Evolutionary conservation across 208 protist species (phyloP).

Genomic region (Leishmania aethiopica): DNA sequence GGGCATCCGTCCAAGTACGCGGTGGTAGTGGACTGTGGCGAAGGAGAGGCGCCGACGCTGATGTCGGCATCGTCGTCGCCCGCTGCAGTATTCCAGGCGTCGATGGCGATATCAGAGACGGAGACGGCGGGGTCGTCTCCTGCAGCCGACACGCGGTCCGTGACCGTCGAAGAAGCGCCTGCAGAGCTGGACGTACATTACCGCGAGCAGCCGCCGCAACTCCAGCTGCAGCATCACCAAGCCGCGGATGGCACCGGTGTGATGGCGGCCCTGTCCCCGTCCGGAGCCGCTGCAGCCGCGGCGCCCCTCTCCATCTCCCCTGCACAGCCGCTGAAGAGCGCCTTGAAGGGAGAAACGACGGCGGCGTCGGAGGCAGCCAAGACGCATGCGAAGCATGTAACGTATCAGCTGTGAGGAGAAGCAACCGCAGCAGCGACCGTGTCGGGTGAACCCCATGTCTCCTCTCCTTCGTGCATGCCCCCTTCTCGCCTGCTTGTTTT

Average conservation of each 20-base stretch:
- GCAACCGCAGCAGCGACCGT: background rate
- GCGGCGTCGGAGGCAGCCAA: slow-evolving; percentile 6
- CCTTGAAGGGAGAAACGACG: slow-evolving; percentile 23
- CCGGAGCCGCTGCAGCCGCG: background rate
- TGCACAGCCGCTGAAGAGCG: slow-evolving; percentile 27
- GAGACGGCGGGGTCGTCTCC: background rate
- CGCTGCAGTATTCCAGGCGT: slow-evolving; percentile 5
- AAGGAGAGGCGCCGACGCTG: slow-evolving; percentile 29
- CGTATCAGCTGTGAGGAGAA: slow-evolving; percentile 29
- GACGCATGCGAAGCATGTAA: slow-evolving; percentile 33
- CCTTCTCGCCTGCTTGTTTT: background rate
- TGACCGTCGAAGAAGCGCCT: background rate
- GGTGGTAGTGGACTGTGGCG: slow-evolving; percentile 79
- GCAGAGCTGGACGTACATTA: background rate
- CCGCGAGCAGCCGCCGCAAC: background rate
- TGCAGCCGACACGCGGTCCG: background rate
- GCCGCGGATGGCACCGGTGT: background rate
- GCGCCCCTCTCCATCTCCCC: background rate
- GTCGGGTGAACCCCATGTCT: background rate
- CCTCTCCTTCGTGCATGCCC: background rate
- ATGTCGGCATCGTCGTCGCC: slow-evolving; percentile 1
- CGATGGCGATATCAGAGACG: slow-evolving; percentile 6
- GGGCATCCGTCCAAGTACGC: slow-evolving; percentile 76
- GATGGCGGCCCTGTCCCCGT: background rate
- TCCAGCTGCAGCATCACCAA: background rate